Conservation (phyloP, 2,329 filamentous ascomycete species). For the Botrytis fabae region DNA sequence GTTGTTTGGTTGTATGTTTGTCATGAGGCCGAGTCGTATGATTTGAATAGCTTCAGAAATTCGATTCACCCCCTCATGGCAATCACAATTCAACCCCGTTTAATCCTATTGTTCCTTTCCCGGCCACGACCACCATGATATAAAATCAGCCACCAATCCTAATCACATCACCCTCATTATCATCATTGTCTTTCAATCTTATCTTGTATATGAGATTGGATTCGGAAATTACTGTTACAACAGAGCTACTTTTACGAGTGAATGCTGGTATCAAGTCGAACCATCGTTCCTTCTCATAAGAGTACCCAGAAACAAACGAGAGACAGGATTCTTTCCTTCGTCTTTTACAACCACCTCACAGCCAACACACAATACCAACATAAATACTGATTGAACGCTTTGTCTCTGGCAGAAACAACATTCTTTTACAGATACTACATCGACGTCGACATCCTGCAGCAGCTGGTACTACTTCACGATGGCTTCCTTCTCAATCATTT, state of each 20-base stretch:
- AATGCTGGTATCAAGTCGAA: constrained; percentile 19
- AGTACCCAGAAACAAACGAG: constrained; percentile 8
- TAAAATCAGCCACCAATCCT: constrained; percentile 1
- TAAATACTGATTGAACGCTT: constrained; percentile 27
- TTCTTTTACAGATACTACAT: constrained; percentile 35
- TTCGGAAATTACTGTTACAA: not conserved
- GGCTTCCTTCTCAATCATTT: constrained; percentile 37
- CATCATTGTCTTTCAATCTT: constrained; percentile 6
- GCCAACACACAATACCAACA: constrained; percentile 17
- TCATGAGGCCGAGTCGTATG: constrained; percentile 7
- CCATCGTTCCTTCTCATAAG: constrained; percentile 11
- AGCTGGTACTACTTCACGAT: constrained; percentile 42
- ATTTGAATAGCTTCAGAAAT: constrained; percentile 19
- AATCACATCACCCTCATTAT: not conserved
- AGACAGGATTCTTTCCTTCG: not conserved
- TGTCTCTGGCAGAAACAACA: constrained; percentile 32
- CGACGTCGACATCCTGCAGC: constrained; percentile 29
- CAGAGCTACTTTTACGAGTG: constrained; percentile 6
- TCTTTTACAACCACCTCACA: not conserved
- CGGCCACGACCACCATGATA: not conserved
- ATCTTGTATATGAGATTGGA: not conserved
- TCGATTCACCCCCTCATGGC: constrained; percentile 2
- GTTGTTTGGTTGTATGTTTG: constrained; percentile 1
- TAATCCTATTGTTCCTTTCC: constrained; percentile 6
- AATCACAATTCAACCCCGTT: not conserved